phyloP scores from a whole-genome alignment of 495 filamentous ascomycete species.

The Aspergillus biplanus region DNA sequence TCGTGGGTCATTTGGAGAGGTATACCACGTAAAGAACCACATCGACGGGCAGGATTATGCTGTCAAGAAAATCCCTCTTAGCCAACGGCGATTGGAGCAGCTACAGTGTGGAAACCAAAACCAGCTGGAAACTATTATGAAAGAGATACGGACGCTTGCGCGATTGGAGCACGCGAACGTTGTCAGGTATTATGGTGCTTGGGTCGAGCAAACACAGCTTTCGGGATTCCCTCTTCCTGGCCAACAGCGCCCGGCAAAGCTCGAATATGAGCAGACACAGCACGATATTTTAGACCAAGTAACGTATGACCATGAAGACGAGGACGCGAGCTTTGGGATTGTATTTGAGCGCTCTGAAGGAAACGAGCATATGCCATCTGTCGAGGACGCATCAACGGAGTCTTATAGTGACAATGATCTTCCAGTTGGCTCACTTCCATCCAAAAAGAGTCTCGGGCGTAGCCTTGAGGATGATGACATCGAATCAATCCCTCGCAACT shows the following conservation, averaged over 20 bases:
- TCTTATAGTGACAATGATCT: conserved; percentile 31
- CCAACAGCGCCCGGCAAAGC: conserved; percentile 25
- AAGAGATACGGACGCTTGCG: conserved; percentile 57
- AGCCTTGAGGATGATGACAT: conserved; percentile 41
- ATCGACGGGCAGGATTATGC: conserved; percentile 57
- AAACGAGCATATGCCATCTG: conserved; percentile 24
- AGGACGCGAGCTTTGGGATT: conserved; percentile 46
- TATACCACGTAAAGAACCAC: conserved; percentile 55
- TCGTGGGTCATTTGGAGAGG: conserved; percentile 56
- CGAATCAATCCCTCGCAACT: conserved; percentile 46
- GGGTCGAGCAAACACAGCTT: conserved; percentile 52
- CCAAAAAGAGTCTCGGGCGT: conserved; percentile 36
- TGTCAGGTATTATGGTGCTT: conserved; percentile 57
- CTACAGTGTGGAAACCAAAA: conserved; percentile 50
- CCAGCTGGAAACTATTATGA: conserved; percentile 54
- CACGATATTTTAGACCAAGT: conserved; percentile 2
- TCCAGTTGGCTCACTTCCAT: conserved; percentile 33
- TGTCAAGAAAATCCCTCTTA: conserved; percentile 58
- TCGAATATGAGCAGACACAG: conserved; percentile 25
- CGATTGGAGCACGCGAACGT: conserved; percentile 57
- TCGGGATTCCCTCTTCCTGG: conserved; percentile 20
- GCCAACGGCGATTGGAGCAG: conserved; percentile 48
- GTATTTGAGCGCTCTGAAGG: conserved; percentile 43
- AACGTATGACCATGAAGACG: conserved; percentile 9
- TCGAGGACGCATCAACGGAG: conserved; percentile 25